These are phyloP conservation scores for Protea cynaroides DNA, from an alignment of 164 flowering plant genomes.

Conservation along the genomic window DNA sequence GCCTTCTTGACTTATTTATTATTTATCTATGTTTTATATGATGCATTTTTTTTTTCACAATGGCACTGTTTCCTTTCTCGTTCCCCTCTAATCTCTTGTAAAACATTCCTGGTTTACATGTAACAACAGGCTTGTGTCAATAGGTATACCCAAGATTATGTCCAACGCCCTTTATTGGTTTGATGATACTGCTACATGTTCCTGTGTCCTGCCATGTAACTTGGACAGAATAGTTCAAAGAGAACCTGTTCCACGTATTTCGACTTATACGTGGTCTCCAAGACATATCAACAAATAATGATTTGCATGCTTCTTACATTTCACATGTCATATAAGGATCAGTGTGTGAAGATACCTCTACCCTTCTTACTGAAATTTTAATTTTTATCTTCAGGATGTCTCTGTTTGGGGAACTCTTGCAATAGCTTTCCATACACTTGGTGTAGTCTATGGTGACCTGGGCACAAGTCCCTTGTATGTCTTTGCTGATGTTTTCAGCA, in stretches of 20 bases:
- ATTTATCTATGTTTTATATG: too few relatives aligned
- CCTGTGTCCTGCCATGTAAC: neutral
- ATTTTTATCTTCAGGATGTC: neutral
- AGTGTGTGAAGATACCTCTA: neutral
- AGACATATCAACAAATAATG: too few relatives aligned
- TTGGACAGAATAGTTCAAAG: neutral
- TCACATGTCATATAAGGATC: neutral
- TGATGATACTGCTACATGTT: neutral
- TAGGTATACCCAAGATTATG: neutral
- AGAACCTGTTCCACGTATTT: neutral
- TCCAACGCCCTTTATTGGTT: neutral
- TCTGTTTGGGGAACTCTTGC: neutral
- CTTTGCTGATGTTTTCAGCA: conserved; percentile 14
- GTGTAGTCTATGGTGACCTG: conserved; percentile 29
- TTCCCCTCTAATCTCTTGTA: too few relatives aligned
- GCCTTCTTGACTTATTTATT: too few relatives aligned
- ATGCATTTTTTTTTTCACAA: too few relatives aligned
- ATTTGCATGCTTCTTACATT: too few relatives aligned
- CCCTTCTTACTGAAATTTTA: neutral
- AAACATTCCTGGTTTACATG: too few relatives aligned
- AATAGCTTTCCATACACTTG: conserved; percentile 29
- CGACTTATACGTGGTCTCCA: neutral
- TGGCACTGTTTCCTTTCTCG: too few relatives aligned
- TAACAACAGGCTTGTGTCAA: too few relatives aligned
- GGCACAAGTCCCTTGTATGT: conserved; percentile 30